Evolutionary conservation across 306 rosid species (phyloP), one percentile per base, ranked within the genome.

Genomic region (Sicyos baderoa): DNA sequence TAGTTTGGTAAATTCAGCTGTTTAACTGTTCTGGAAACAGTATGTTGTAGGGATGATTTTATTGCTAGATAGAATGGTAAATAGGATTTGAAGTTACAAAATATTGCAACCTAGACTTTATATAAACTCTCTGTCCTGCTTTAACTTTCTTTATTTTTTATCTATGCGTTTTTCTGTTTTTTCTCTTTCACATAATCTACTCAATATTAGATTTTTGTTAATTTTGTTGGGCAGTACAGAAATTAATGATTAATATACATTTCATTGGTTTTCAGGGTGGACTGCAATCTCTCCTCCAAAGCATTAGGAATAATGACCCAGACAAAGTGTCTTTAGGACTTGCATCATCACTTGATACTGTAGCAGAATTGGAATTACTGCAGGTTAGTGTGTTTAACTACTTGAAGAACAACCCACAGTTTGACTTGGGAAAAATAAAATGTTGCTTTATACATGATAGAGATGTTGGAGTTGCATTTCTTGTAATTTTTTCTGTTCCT

Each of bases 281-380:
- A 27, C 85, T 92, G 79, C 86, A 85, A 88, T 79, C 81, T 69
- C 96, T 89, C 67, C 84, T 89, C 60, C 83, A 75, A 68, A 75
- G 82, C 71, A 87, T 92, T 55, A 89, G 76, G 82, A 91, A 83
- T 60, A 80, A 87, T 65, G 96, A 92, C 72, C 88, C 91, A 0
- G 98, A 92, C 79, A 89, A 82, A 82, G 93, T 92, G 40, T 89
- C 95, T 57, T 71, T 87, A 15, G 79, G 77, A 78, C 95, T 92
- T 72, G 88, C 90, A 72, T 82, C 96, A 54, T 54, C 91, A 49
- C 84, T 93, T 62, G 98, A 93, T 69, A 83, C 85, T 57, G 84
- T 93, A 75, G 95, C 96, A 68, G 95, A 87, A 77, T 76, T 93
- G 70, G 95, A 89, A 78, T 73, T 90, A 54, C 81, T 93, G 73